Evolutionary conservation across 257 asterid species (phyloP).

Genomic region (Salvia miltiorrhiza): DNA sequence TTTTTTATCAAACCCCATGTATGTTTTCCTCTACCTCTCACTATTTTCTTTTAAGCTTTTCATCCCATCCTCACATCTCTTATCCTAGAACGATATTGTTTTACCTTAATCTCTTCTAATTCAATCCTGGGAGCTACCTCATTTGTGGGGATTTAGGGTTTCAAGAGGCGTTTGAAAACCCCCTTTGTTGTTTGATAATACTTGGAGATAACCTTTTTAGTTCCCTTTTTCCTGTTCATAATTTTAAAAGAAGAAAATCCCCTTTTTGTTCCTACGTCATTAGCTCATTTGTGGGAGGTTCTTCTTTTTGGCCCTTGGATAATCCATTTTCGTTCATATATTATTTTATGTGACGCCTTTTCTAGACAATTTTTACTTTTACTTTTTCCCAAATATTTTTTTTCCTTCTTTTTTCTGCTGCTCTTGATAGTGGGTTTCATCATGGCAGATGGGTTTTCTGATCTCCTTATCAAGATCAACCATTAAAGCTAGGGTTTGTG

Average conservation of each 20-base stretch:
- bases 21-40: background rate
- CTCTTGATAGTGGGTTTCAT: conserved; percentile 13
- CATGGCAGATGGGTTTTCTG: conserved; percentile 14
- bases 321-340: conserved; percentile 2
- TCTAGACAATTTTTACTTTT: background rate
- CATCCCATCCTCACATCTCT: background rate
- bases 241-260: background rate
- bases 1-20: background rate
- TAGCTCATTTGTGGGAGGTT: background rate
- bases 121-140: background rate
- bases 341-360: conserved; percentile 19
- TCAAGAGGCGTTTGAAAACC: background rate
- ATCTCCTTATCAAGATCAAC: conserved; percentile 17
- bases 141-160: conserved; percentile 31
- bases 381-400: background rate
- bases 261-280: background rate
- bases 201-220: background rate
- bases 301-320: background rate
- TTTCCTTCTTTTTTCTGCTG: background rate
- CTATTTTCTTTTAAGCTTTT: background rate
- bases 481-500: conserved; percentile 36
- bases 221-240: background rate
- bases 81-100: conserved; percentile 1
- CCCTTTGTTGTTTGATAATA: background rate
- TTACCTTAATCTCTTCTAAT: background rate